A percentile compares a stretch with the other conserved stretches of the same genome.
These are phyloP conservation scores for Solioccasus polychromus DNA, from an alignment of 768 basidiomycete genomes.

Conservation along the genomic window DNA sequence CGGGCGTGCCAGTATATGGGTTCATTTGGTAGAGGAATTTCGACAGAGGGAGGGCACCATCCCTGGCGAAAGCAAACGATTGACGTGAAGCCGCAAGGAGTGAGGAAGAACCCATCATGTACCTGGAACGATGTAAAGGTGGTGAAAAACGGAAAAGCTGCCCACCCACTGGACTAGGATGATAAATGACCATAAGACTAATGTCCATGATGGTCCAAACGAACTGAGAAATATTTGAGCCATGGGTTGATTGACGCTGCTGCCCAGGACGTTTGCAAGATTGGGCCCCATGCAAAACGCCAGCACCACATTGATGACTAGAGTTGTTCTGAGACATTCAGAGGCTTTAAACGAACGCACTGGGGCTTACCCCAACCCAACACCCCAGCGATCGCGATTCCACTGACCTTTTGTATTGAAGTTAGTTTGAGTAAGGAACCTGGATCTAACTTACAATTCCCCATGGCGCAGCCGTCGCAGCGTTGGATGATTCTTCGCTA, in stretches of 20 bases:
- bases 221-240: conserved; percentile 39
- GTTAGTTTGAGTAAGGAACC: background rate
- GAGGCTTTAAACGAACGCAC: background rate
- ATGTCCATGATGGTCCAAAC: conserved; percentile 39
- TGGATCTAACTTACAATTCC: conserved; percentile 42
- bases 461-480: conserved; percentile 52
- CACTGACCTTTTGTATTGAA: conserved; percentile 17
- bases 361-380: conserved; percentile 40
- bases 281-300: conserved; percentile 58
- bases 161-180: conserved; percentile 42
- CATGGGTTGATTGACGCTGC: conserved; percentile 38
- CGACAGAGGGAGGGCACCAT: conserved; percentile 59
- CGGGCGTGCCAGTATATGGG: conserved; percentile 47
- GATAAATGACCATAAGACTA: conserved; percentile 53
- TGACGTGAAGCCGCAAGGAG: conserved; percentile 50
- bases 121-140: conserved; percentile 20
- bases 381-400: conserved; percentile 43
- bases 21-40: conserved; percentile 51
- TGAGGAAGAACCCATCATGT: conserved; percentile 42
- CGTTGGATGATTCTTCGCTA: conserved; percentile 53
- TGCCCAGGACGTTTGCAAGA: conserved; percentile 34
- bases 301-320: conserved; percentile 50
- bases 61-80: conserved; percentile 53
- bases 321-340: background rate
- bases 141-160: background rate